Base-by-base conservation (phyloP, 371 early-diverging fungal species). In the Choanephora cucurbitarum region DNA sequence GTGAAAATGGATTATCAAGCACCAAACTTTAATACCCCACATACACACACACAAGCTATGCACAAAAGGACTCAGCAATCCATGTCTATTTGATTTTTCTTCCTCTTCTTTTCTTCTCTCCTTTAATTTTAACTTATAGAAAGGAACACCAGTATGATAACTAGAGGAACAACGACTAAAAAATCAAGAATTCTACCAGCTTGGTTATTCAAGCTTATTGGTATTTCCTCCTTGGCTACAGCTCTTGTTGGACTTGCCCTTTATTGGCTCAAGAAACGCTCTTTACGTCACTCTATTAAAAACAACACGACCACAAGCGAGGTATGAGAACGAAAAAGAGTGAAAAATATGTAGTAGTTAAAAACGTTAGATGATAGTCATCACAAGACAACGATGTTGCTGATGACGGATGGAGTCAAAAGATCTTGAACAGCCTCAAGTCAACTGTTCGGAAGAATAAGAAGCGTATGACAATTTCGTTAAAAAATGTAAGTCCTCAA, bases 391-490 rank as follows among this genome's bases (percentile, higher is more conserved):
- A 4, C 17, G 17, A 4, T 22, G 33, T 17, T 22, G 18, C 55
- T 14, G 41, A 43, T 31, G 34, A 40, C 19, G 32, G 28, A 15
- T 65, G 65, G 65, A 60, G 60, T 31, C 59, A 56, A 24, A 62
- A 62, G 33, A 15, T 57, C 39, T 49, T 63, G 39, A 46, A 46
- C 19, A 33, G 48, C 24, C 39, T 61, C 18, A 55, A 56, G 42
- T 56, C 56, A 21, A 59, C 43, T 22, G 54, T 49, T 45, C 39
- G 66, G 43, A 67, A 66, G 56, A 62, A 62, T 52, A 67, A 60
- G 52, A 65, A 67, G 45, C 54, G 58, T 23, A 66, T 78, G 66
- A 78, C 79, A 3, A 60, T 78, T 4, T 78, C 79, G 13, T 58
- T 78, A 17, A 78, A 78, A 45, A 78, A 78, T 51, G 79, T 73